These are phyloP conservation scores for Luvunga scandens DNA, from an alignment of 345 rosid species.

Conservation along the genomic window DNA sequence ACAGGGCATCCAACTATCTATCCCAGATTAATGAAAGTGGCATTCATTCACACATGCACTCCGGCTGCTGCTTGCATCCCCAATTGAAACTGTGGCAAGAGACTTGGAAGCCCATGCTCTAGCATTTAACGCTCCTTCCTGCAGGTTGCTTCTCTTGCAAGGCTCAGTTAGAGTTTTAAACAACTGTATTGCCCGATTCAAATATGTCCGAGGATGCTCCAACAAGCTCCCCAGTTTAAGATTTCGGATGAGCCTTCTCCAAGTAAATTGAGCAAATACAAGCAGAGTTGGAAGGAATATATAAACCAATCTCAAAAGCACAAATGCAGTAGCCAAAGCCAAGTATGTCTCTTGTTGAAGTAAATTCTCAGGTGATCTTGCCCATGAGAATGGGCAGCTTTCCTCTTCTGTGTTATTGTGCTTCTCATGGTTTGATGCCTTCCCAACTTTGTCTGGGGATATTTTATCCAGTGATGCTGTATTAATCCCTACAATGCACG, in stretches of 20 bases:
- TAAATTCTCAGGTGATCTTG: slow-evolving; percentile 89
- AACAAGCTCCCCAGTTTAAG: slow-evolving; percentile 50
- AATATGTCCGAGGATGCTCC: slow-evolving; percentile 61
- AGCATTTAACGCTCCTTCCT: slow-evolving; percentile 89
- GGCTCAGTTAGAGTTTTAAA: slow-evolving; percentile 64
- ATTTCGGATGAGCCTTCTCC: slow-evolving; percentile 51
- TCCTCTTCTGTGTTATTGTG: slow-evolving; percentile 51
- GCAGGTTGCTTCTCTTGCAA: slow-evolving; percentile 80
- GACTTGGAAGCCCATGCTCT: slow-evolving; percentile 94
- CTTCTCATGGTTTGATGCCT: slow-evolving; percentile 46
- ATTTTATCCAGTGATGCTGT: slow-evolving; percentile 39
- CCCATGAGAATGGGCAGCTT: slow-evolving; percentile 94
- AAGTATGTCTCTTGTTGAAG: slow-evolving; percentile 79
- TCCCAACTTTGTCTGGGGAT: slow-evolving; percentile 35
- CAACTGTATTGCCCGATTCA: slow-evolving; percentile 51
- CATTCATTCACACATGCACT: slow-evolving; percentile 28
- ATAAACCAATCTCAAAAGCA: slow-evolving; percentile 58
- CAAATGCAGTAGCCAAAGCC: slow-evolving; percentile 70
- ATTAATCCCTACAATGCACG: slow-evolving; percentile 42
- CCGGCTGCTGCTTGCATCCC: slow-evolving; percentile 76
- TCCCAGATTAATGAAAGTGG: background rate
- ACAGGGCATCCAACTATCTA: background rate
- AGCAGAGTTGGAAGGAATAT: slow-evolving; percentile 51
- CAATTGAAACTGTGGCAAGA: slow-evolving; percentile 85
- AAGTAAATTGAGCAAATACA: slow-evolving; percentile 32